Conservation (phyloP, 306 rosid species). For the Trifolium fragiferum region DNA sequence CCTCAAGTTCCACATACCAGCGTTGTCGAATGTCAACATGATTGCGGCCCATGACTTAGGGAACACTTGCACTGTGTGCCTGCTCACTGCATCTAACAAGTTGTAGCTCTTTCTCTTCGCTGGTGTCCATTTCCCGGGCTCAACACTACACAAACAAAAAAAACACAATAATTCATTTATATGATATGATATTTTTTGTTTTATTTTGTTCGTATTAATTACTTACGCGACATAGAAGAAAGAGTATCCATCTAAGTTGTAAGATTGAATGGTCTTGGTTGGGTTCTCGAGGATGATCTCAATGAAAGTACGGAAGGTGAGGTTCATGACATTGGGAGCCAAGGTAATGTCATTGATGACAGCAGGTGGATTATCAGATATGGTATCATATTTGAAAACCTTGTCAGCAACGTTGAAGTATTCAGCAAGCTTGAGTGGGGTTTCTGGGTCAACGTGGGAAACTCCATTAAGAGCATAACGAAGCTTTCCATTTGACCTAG, state of each 20-base stretch:
- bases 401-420: constrained; percentile 52
- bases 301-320: constrained; percentile 55
- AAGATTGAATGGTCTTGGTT: constrained; percentile 63
- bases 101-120: constrained; percentile 65
- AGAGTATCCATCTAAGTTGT: constrained; percentile 74
- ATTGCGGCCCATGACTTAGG: constrained; percentile 77
- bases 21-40: constrained; percentile 66
- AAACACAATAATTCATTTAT: neutral
- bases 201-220: neutral
- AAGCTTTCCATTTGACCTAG: constrained; percentile 53
- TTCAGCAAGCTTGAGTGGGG: constrained; percentile 84
- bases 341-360: neutral
- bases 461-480: constrained; percentile 78
- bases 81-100: constrained; percentile 78
- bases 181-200: too few species aligned
- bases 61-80: constrained; percentile 76
- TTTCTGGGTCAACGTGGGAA: constrained; percentile 62
- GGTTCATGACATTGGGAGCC: constrained; percentile 60
- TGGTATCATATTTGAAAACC: constrained; percentile 63
- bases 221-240: constrained; percentile 58
- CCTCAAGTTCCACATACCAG: constrained; percentile 80
- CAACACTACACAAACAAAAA: constrained; percentile 32
- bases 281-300: constrained; percentile 89
- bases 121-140: constrained; percentile 79
- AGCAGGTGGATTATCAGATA: constrained; percentile 41